These are phyloP conservation scores for Paramecium primaurelia DNA, from an alignment of 73 alveolate genomes.

Conservation along the genomic window DNA sequence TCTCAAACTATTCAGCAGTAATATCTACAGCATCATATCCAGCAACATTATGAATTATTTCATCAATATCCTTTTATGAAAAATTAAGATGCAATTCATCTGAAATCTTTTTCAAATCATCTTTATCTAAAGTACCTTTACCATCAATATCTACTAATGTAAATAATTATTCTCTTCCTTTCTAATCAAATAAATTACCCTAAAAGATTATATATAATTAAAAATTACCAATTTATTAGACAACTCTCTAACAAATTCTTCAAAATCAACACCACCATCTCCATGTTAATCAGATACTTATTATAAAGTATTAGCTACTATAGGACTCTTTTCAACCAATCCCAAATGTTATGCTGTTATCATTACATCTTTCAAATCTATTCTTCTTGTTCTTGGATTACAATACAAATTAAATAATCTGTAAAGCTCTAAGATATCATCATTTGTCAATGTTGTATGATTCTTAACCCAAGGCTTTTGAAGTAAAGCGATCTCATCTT, in stretches of 20 bases:
- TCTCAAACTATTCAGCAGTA: constrained; percentile 17
- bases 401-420: not conserved
- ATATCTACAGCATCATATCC: constrained; percentile 36
- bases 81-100: constrained; percentile 9
- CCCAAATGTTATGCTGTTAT: constrained; percentile 4
- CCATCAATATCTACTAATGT: constrained; percentile 5
- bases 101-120: not conserved
- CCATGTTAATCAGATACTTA: not conserved
- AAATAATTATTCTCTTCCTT: constrained; percentile 29
- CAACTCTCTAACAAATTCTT: not conserved
- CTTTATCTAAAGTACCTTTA: not conserved
- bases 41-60: constrained; percentile 20
- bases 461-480: constrained; percentile 35
- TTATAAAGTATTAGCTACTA: not conserved
- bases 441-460: constrained; percentile 1
- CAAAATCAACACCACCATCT: constrained; percentile 36
- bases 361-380: constrained; percentile 5
- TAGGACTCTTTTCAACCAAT: not conserved
- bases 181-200: constrained; percentile 17
- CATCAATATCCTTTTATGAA: not conserved
- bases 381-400: constrained; percentile 40
- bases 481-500: not conserved
- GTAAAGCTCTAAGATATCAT: not conserved
- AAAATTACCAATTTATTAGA: not conserved
- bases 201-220: not conserved